phyloP scores from a whole-genome alignment of 2,329 filamentous ascomycete species.

The Apiospora arundinis region DNA sequence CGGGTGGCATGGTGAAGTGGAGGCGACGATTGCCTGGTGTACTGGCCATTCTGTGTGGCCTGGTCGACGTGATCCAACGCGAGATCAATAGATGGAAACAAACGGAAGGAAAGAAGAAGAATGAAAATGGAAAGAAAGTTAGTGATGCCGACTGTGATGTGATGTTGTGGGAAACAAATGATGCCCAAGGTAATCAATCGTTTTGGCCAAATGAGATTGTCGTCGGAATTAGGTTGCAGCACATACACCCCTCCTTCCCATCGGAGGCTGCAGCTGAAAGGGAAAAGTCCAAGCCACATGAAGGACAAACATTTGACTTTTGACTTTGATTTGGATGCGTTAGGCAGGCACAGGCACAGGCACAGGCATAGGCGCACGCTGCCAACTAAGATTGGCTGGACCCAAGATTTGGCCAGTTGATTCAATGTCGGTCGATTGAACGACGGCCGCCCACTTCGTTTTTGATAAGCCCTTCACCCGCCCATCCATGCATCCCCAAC shows the following conservation, averaged over 20 bases:
- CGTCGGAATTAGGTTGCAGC: neutral
- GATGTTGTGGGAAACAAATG: neutral
- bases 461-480: too few species aligned
- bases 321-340: neutral
- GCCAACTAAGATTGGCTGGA: too few species aligned
- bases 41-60: neutral
- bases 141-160: neutral
- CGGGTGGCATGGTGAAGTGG: slow-evolving; percentile 32
- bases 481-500: neutral
- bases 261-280: slow-evolving; percentile 1
- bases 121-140: neutral
- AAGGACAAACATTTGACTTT: slow-evolving; percentile 1
- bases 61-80: too few species aligned
- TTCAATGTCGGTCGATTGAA: too few species aligned
- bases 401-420: neutral
- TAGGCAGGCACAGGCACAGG: neutral
- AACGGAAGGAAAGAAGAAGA: neutral
- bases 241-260: neutral
- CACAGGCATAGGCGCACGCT: neutral
- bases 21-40: slow-evolving; percentile 22
- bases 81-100: too few species aligned
- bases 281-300: slow-evolving; percentile 7
- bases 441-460: too few species aligned
- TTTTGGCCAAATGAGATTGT: neutral
- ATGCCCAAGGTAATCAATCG: neutral